phyloP scores from a whole-genome alignment of 164 flowering plant species.

The Taxillus chinensis region DNA sequence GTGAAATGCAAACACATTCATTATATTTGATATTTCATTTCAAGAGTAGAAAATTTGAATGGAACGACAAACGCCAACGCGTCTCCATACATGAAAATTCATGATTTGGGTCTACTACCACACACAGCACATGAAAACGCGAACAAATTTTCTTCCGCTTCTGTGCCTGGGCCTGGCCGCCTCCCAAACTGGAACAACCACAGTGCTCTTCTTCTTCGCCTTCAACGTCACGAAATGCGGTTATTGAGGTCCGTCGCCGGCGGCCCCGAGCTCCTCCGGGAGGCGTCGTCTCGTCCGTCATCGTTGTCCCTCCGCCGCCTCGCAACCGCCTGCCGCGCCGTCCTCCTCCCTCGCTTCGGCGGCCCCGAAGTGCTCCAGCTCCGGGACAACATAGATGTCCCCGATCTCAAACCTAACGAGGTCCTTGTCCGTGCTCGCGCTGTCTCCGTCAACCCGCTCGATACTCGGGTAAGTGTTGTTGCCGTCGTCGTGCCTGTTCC shows the following conservation, averaged over 20 bases:
- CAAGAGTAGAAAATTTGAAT: too few species aligned
- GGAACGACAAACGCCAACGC: too few species aligned
- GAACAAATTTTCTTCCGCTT: too few species aligned
- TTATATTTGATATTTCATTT: too few species aligned
- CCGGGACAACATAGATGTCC: slow-evolving; percentile 49
- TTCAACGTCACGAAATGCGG: not conserved
- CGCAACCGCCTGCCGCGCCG: slow-evolving; percentile 71
- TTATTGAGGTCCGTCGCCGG: not conserved
- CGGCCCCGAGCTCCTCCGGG: not conserved
- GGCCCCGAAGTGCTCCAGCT: slow-evolving; percentile 81
- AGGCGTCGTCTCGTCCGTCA: slow-evolving; percentile 7
- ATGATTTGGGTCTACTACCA: too few species aligned
- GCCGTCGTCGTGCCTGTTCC: not conserved
- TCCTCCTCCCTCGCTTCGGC: slow-evolving; percentile 77
- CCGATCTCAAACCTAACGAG: slow-evolving; percentile 68
- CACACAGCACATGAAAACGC: too few species aligned
- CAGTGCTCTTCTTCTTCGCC: too few species aligned
- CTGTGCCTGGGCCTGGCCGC: too few species aligned
- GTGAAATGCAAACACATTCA: too few species aligned
- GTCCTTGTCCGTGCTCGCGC: slow-evolving; percentile 90
- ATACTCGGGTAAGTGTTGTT: slow-evolving; percentile 41
- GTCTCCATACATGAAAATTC: too few species aligned
- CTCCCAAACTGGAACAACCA: too few species aligned
- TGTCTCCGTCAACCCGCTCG: slow-evolving; percentile 89
- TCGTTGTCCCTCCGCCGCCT: slow-evolving; percentile 20